These are phyloP conservation scores for Colletotrichum gigasporum DNA, from an alignment of 2,329 filamentous ascomycete genomes.

Conservation along the genomic window DNA sequence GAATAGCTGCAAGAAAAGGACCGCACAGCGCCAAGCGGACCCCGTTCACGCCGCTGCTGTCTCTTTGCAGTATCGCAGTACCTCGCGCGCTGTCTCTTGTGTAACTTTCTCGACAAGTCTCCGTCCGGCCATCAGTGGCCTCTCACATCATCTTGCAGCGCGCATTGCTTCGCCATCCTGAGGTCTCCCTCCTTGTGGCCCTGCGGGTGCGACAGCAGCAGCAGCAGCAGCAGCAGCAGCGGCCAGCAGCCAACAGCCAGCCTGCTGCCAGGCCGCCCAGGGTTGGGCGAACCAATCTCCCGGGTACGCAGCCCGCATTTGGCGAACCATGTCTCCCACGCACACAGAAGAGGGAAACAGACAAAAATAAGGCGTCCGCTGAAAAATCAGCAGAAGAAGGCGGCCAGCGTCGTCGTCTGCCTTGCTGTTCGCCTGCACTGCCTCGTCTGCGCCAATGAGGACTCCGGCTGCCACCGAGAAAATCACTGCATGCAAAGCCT, in stretches of 20 bases:
- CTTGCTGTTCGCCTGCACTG: conserved; percentile 26
- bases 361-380: conserved; percentile 14
- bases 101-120: not conserved
- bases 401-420: conserved; percentile 22
- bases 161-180: conserved; percentile 15
- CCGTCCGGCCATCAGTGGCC: not conserved
- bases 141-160: conserved; percentile 3
- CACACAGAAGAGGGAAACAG: not conserved
- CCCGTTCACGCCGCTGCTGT: not conserved
- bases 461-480: conserved; percentile 12
- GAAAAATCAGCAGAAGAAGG: conserved; percentile 10
- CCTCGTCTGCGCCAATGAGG: conserved; percentile 20
- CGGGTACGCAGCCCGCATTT: conserved; percentile 13
- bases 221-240: too few relatives aligned
- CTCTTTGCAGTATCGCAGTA: not conserved
- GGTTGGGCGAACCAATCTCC: conserved; percentile 18
- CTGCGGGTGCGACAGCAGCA: not conserved
- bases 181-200: not conserved
- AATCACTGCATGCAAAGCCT: conserved; percentile 10
- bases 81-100: not conserved
- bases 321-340: conserved; percentile 20
- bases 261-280: not conserved
- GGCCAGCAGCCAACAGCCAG: too few relatives aligned
- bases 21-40: conserved; percentile 24
- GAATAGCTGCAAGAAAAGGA: conserved; percentile 26